Base-by-base conservation (phyloP, 208 protist genomes). In the Entamoeba nuttalli region DNA sequence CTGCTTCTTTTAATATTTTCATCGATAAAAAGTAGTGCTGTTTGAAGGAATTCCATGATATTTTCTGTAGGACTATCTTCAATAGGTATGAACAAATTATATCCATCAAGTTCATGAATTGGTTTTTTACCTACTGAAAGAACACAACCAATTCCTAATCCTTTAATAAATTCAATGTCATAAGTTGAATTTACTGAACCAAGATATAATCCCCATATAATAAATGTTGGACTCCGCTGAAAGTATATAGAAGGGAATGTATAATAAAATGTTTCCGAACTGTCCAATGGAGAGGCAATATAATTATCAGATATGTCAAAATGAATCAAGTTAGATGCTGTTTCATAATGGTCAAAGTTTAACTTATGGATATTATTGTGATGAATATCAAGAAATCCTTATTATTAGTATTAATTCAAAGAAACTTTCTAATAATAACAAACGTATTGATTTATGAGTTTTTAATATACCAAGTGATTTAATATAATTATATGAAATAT, bases 1-100 rank as follows among this genome's bases (percentile, higher is more conserved):
- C 98, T 98, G n/a, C 95, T 97, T 25, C 19, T 41, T 17, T 95
- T 52, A 41, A 96, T 96, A 51, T 96, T 97, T 55, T 97, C 95
- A 94, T 98, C 97, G 21, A 99, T 97, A 94, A 98, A 98, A 11
- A 96, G 96, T 95, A 98, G 97, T n/a, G 98, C 97, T 21, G 98
- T 71, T 84, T 7, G 17, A 25, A 84, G 30, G 19, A 84, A 7
- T 25, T 84, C 62, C 7, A 7, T 11, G 19, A 84, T 84, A 25
- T 41, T 25, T 11, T 84, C 62, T 84, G 0, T 30, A 1, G 62
- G 62, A 35, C 7, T 35, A 35, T 84, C 62, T 84, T 84, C 62
- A 41, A 84, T 5, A 3, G 17, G 0, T 7, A 84, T 41, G 25
- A 41, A 84, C 30, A 84, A 84, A 35, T 84, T 84, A 35, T 5